A percentile compares a stretch with the other conserved stretches of the same genome.
Evolutionary conservation across 2,329 filamentous ascomycete genomes (phyloP).

Genomic region (Conoideocrella luteorostrata): DNA sequence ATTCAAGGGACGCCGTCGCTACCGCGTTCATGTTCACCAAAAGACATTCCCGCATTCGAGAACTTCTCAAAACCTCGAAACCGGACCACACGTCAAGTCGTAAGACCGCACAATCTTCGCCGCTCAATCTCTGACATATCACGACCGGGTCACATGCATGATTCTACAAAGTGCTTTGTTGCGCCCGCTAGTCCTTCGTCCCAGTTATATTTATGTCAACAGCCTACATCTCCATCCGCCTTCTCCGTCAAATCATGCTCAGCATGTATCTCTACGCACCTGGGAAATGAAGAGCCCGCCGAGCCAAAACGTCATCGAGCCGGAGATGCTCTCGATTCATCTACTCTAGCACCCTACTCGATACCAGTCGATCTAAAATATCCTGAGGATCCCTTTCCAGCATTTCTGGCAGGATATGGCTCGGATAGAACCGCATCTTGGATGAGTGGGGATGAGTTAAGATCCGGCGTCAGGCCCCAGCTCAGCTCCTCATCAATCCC

Average conservation of each 20-base stretch:
- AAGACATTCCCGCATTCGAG: no score
- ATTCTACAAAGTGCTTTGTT: no score
- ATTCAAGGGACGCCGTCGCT: no score
- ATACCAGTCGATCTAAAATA: conserved; percentile 18
- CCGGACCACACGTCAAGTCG: no score
- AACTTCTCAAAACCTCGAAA: no score
- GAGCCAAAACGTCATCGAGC: conserved; percentile 25
- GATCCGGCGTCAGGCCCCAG: conserved; percentile 52
- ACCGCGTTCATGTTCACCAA: no score
- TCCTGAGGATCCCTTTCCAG: conserved; percentile 33
- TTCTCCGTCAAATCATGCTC: conserved; percentile 42
- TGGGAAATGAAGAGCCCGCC: conserved; percentile 33
- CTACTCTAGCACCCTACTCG: conserved; percentile 19
- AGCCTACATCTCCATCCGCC: conserved; percentile 38
- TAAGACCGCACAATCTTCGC: no score
- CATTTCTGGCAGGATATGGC: conserved; percentile 18
- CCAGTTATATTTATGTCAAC: conserved; percentile 32
- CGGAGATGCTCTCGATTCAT: conserved; percentile 20
- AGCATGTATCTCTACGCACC: conserved; percentile 37
- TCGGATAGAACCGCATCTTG: conserved; percentile 36
- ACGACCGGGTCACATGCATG: no score
- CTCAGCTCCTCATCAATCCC: conserved; percentile 47
- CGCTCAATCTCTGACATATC: no score
- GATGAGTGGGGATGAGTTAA: conserved; percentile 44
- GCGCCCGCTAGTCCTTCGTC: conserved; percentile 18